Conservation (phyloP, 139 green algal genomes). For the Closterium sp. region DNA sequence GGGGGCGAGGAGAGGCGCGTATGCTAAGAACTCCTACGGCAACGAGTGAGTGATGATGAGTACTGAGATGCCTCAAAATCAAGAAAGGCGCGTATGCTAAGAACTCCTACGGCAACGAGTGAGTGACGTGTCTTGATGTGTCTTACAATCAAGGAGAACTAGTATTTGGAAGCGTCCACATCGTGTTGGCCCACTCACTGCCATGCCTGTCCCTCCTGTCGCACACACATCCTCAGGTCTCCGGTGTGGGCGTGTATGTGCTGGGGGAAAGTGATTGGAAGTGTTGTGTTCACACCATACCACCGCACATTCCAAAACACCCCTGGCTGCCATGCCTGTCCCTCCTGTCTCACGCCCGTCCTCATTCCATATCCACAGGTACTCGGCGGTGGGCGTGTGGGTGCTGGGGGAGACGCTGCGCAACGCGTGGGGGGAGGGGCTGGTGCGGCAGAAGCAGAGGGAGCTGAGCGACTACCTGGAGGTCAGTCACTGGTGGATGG, state of each 20-base stretch:
- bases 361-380: slow-evolving; percentile 20
- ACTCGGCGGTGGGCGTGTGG: slow-evolving; percentile 35
- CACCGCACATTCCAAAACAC: too few relatives aligned
- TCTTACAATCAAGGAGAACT: too few relatives aligned
- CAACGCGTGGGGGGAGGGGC: slow-evolving; percentile 23
- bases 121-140: too few relatives aligned
- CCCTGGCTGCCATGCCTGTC: too few relatives aligned
- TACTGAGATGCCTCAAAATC: neutral
- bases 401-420: slow-evolving; percentile 31
- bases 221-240: too few relatives aligned
- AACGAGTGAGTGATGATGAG: slow-evolving; percentile 17
- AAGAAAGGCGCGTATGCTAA: neutral
- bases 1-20: neutral
- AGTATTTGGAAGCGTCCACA: too few relatives aligned
- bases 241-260: too few relatives aligned
- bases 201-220: too few relatives aligned
- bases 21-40: slow-evolving; percentile 37
- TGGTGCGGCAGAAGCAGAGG: slow-evolving; percentile 2
- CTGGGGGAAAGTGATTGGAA: too few relatives aligned
- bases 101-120: slow-evolving; percentile 39
- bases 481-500: slow-evolving; percentile 2
- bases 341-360: too few relatives aligned
- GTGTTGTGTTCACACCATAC: too few relatives aligned
- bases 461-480: slow-evolving; percentile 35
- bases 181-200: too few relatives aligned